phyloP scores from a whole-genome alignment of 768 basidiomycete genomes.

The Pleurotus tuoliensis region DNA sequence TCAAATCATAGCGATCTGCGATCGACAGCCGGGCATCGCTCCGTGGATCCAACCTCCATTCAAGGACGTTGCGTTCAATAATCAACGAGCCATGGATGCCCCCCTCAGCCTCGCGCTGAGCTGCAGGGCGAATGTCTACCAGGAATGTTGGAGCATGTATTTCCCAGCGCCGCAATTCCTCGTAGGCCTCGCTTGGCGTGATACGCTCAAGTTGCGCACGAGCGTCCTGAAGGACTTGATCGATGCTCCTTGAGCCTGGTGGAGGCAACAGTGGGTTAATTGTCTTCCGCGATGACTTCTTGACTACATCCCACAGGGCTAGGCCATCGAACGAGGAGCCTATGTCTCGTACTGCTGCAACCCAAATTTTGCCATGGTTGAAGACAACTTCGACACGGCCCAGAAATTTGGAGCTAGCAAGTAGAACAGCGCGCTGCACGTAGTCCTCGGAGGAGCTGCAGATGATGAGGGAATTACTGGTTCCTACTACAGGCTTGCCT shows the following conservation, averaged over 20 bases:
- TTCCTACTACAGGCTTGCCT: slow-evolving; percentile 21
- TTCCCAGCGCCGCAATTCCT: slow-evolving; percentile 50
- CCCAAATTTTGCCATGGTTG: slow-evolving; percentile 29
- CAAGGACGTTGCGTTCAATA: slow-evolving; percentile 73
- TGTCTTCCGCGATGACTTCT: slow-evolving; percentile 54
- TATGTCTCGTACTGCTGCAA: slow-evolving; percentile 52
- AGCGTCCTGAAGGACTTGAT: slow-evolving; percentile 51
- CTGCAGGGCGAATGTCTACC: slow-evolving; percentile 72
- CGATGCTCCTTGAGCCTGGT: slow-evolving; percentile 58
- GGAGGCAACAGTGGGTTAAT: slow-evolving; percentile 63
- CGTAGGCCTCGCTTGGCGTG: slow-evolving; percentile 54
- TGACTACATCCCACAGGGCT: slow-evolving; percentile 61
- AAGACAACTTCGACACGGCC: slow-evolving; percentile 45
- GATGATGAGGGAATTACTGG: slow-evolving; percentile 49
- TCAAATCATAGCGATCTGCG: slow-evolving; percentile 71
- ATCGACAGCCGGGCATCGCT: slow-evolving; percentile 54
- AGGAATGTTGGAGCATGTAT: slow-evolving; percentile 63
- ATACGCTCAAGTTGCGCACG: slow-evolving; percentile 65
- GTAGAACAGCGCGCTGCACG: slow-evolving; percentile 64
- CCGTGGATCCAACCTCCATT: slow-evolving; percentile 79
- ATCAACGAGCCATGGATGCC: slow-evolving; percentile 64
- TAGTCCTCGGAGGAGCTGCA: slow-evolving; percentile 51
- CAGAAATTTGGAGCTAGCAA: slow-evolving; percentile 67
- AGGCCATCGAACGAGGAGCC: slow-evolving; percentile 58
- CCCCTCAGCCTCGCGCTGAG: slow-evolving; percentile 55